These are phyloP conservation scores for Brassica hybrid DNA, from an alignment of 441 rosid species.

Conservation along the genomic window DNA sequence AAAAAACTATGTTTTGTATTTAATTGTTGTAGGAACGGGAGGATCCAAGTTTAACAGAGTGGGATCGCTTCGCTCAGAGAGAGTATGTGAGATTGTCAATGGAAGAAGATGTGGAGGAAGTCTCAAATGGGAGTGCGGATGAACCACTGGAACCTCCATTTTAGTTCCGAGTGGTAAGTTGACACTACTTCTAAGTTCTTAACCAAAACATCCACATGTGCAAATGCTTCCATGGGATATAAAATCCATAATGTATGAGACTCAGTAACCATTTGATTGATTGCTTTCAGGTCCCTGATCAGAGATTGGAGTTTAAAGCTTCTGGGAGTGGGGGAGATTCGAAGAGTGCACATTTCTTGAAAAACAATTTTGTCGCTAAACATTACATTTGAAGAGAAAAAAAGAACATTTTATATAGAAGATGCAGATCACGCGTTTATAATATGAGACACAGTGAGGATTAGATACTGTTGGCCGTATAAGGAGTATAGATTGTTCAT, in stretches of 20 bases:
- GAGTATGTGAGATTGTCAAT: slow-evolving; percentile 68
- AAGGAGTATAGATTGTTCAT: slow-evolving; percentile 1
- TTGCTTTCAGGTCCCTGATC: slow-evolving; percentile 1
- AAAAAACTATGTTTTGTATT: neutral
- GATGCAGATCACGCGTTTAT: slow-evolving; percentile 13
- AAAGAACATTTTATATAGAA: neutral
- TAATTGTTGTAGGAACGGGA: slow-evolving; percentile 49
- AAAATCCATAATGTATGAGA: neutral
- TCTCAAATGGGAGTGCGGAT: slow-evolving; percentile 74
- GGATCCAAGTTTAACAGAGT: slow-evolving; percentile 61
- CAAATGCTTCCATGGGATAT: neutral
- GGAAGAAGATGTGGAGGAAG: slow-evolving; percentile 71
- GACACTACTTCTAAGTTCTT: neutral
- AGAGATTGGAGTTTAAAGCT: neutral
- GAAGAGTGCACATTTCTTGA: neutral
- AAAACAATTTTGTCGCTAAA: neutral
- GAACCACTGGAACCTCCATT: slow-evolving; percentile 69
- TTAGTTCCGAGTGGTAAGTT: slow-evolving; percentile 28
- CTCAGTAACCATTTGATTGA: neutral
- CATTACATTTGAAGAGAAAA: neutral
- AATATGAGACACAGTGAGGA: neutral
- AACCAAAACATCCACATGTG: neutral
- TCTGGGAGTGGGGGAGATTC: slow-evolving; percentile 1
- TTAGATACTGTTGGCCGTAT: neutral
- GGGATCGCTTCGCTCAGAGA: slow-evolving; percentile 65